Conservation (phyloP, 108 stramenopile genomes). For the Skeletonema tropicum region DNA sequence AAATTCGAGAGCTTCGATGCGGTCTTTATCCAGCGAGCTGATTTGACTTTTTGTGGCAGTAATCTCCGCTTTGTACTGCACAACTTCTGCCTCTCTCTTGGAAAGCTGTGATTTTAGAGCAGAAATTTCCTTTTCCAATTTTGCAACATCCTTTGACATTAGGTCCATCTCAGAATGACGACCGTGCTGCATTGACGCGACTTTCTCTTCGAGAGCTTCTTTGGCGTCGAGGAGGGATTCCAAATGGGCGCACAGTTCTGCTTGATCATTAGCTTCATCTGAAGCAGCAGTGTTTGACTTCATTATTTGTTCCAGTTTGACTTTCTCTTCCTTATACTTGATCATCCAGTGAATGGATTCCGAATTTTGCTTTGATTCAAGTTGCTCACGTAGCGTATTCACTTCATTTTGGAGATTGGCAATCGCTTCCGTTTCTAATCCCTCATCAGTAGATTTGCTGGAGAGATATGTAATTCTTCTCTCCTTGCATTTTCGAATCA, state of each 20-base stretch:
- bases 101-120: conserved; percentile 52
- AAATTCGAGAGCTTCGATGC: conserved; percentile 39
- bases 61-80: conserved; percentile 44
- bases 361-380: conserved; percentile 15
- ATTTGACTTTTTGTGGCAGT: conserved; percentile 48
- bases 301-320: conserved; percentile 30
- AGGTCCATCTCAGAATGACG: conserved; percentile 22
- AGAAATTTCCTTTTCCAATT: conserved; percentile 47
- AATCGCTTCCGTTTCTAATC: conserved; percentile 22
- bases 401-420: conserved; percentile 28
- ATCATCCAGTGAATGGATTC: conserved; percentile 46
- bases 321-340: conserved; percentile 42
- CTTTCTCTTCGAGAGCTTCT: conserved; percentile 51
- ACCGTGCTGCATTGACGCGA: conserved; percentile 33
- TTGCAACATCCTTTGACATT: conserved; percentile 29
- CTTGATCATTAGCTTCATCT: conserved; percentile 18
- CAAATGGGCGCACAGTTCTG: conserved; percentile 44
- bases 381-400: conserved; percentile 25
- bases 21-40: conserved; percentile 53
- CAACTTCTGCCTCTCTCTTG: conserved; percentile 38
- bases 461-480: conserved; percentile 36
- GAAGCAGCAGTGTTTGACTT: conserved; percentile 1
- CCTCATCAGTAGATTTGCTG: conserved; percentile 3
- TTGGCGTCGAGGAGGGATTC: conserved; percentile 55
- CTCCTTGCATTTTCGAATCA: conserved; percentile 54